A percentile compares a stretch with the other conserved stretches of the same genome.
Evolutionary conservation across 2,329 filamentous ascomycete genomes (phyloP).

Genomic region (Chaetothyriales sp.): DNA sequence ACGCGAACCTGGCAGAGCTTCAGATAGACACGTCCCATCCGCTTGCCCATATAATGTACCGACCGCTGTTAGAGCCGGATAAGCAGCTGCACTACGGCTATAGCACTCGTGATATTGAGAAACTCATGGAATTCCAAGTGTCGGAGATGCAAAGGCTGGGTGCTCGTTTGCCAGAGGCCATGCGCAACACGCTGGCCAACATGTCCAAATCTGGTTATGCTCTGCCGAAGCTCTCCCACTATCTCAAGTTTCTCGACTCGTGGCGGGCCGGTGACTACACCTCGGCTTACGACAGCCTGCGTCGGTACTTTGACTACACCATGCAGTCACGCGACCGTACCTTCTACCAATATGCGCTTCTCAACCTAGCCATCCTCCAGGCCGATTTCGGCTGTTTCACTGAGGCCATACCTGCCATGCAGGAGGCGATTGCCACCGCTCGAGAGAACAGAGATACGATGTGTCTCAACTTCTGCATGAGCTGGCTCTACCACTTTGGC

Average conservation of each 20-base stretch:
- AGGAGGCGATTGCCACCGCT: slow-evolving; percentile 89
- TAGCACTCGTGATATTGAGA: slow-evolving; percentile 68
- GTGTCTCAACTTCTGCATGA: slow-evolving; percentile 87
- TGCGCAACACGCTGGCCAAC: slow-evolving; percentile 56
- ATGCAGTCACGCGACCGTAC: slow-evolving; percentile 71
- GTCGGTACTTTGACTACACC: slow-evolving; percentile 94
- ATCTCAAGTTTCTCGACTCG: slow-evolving; percentile 64
- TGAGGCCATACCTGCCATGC: slow-evolving; percentile 85
- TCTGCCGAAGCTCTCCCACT: slow-evolving; percentile 16
- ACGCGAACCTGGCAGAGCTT: slow-evolving; percentile 48
- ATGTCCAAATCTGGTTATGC: slow-evolving; percentile 37
- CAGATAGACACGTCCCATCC: slow-evolving; percentile 38
- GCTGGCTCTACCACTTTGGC: slow-evolving; percentile 92
- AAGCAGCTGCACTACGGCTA: slow-evolving; percentile 21
- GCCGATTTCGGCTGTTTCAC: slow-evolving; percentile 86
- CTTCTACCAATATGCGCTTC: slow-evolving; percentile 86
- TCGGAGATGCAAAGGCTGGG: slow-evolving; percentile 76
- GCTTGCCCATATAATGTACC: slow-evolving; percentile 39
- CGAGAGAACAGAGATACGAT: slow-evolving; percentile 83
- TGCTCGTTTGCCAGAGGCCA: slow-evolving; percentile 59
- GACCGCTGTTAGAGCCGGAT: slow-evolving; percentile 30
- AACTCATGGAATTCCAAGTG: slow-evolving; percentile 74
- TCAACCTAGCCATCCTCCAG: slow-evolving; percentile 86
- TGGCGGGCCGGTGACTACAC: slow-evolving; percentile 87
- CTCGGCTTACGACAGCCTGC: slow-evolving; percentile 77